Conservation (phyloP, 352 stramenopile species). For the Pythium coloratum region DNA sequence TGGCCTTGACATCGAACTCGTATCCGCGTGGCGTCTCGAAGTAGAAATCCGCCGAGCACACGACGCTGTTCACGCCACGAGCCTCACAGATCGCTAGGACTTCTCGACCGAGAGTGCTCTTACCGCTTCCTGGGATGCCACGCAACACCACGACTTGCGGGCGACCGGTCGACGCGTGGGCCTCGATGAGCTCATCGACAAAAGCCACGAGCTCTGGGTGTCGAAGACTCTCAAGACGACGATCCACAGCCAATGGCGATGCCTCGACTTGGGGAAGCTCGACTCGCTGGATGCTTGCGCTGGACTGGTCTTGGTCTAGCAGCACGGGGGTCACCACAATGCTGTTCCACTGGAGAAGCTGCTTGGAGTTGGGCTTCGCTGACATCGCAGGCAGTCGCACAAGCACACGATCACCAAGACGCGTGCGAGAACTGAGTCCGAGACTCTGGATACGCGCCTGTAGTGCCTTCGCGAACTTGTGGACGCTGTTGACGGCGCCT, state of each 20-base stretch:
- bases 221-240: constrained; percentile 14
- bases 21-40: constrained; percentile 70
- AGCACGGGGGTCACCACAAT: not conserved
- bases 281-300: constrained; percentile 27
- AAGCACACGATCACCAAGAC: constrained; percentile 16
- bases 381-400: constrained; percentile 6
- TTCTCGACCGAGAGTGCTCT: constrained; percentile 55
- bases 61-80: constrained; percentile 26
- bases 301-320: not conserved
- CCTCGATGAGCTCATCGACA: constrained; percentile 41
- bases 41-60: constrained; percentile 66
- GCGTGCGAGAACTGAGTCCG: constrained; percentile 25
- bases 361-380: constrained; percentile 5
- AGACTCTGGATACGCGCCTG: constrained; percentile 48
- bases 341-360: constrained; percentile 5
- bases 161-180: constrained; percentile 18
- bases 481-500: constrained; percentile 40
- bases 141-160: constrained; percentile 60
- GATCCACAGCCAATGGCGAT: not conserved
- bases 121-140: constrained; percentile 73
- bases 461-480: constrained; percentile 44
- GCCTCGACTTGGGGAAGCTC: not conserved
- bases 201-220: constrained; percentile 37
- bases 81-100: constrained; percentile 40
- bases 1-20: constrained; percentile 53